Base-by-base conservation (phyloP, 2,329 filamentous ascomycete genomes). In the Aphanoascus verrucosus region DNA sequence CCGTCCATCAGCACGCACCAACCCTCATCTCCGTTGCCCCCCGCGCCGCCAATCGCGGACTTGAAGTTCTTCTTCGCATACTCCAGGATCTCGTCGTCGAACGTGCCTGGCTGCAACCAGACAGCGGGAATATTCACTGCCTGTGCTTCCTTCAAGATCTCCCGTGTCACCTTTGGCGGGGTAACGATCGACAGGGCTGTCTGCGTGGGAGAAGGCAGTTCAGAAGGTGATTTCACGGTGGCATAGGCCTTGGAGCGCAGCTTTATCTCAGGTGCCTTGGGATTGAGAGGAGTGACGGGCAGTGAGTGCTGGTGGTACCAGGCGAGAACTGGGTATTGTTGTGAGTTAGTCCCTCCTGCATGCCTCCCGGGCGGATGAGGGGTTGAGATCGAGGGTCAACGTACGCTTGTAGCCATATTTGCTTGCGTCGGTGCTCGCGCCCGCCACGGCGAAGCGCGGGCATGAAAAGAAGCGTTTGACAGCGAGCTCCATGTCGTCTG, bases 1-100 rank as follows among this genome's bases (percentile, higher is more conserved):
- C 88, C 88, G 68, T 94, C 87, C 9, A 94, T 86, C 43, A 94
- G 74, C 20, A 94, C 85, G 69, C 88, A 94, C 86, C 88, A 94
- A 0, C 88, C 88, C 63, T 90, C 86, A 48, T 73, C 69, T 6
- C 86, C 86, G 28, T 70, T 64, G 23, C 83, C 82, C 28, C 83
- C 81, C 37, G 83, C 74, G 77, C 82, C 57, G 75, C 80, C 84
- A 35, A 88, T 77, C 44, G 74, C 84, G 37, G 82, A 81, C 59
- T 82, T 74, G 62, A 93, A 95, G 59, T 85, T 77, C 44, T 72
- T 73, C 56, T 77, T 73, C 2, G 87, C 88, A 67, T 80, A 89
- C 40, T 77, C 72, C 57, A 95, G 65, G 19, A 88, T 85, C 55
- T 82, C 80, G 49, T 86, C 80, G 65, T 95, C 83, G 65, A 86